Conservation (phyloP, 2,329 filamentous ascomycete species). For the Scleromitrula shiraiana region DNA sequence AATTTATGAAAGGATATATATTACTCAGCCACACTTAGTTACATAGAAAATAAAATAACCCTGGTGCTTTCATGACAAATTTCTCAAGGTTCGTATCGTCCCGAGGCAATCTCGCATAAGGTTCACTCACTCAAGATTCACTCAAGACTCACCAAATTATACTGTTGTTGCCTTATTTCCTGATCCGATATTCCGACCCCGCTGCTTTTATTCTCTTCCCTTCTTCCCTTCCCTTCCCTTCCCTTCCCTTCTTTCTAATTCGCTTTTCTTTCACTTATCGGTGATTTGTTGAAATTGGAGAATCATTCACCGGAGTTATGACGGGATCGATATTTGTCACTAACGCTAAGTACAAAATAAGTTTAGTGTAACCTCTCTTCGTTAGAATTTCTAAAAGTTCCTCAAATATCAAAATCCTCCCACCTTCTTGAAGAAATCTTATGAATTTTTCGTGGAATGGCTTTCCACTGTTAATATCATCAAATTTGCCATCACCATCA, state of each 20-base stretch:
- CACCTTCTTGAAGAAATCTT: no score
- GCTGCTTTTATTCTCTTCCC: no score
- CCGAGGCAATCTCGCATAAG: no score
- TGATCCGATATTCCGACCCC: not conserved
- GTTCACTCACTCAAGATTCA: no score
- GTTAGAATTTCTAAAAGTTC: slow-evolving; percentile 6
- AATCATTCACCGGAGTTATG: not conserved
- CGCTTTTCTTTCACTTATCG: not conserved
- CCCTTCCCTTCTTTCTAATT: not conserved
- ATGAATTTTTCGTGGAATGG: not conserved
- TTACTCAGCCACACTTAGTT: no score
- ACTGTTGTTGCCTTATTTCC: not conserved
- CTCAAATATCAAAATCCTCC: slow-evolving; percentile 6
- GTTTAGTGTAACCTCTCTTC: not conserved
- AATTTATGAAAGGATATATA: not conserved
- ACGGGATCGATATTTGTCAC: not conserved
- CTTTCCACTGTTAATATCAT: slow-evolving; percentile 4
- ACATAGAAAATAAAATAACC: no score
- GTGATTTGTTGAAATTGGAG: not conserved
- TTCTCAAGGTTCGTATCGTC: no score
- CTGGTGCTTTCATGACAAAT: no score
- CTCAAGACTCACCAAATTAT: no score
- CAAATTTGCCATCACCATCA: not conserved
- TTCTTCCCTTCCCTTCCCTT: no score
- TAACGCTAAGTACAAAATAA: not conserved